These are phyloP conservation scores for Xylaria cubensis DNA, from an alignment of 495 filamentous ascomycete species.

Conservation along the genomic window DNA sequence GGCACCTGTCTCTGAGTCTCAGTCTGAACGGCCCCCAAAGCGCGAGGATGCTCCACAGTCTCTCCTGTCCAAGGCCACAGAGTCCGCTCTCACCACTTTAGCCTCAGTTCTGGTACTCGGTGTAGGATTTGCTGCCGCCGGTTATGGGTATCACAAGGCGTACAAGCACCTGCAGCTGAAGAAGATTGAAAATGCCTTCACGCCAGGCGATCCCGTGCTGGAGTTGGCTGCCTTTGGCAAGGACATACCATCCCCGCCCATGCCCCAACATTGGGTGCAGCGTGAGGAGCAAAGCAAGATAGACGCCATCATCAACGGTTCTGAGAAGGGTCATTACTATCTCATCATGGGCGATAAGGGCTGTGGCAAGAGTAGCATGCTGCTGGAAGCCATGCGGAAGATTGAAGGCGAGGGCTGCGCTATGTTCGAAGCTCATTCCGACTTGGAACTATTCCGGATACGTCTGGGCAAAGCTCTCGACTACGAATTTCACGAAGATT, in stretches of 20 bases:
- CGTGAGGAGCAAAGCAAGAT: constrained; percentile 81
- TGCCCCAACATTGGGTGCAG: constrained; percentile 75
- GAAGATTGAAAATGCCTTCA: constrained; percentile 95
- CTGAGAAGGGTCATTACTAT: constrained; percentile 79
- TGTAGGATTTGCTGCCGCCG: constrained; percentile 70
- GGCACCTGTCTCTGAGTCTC: constrained; percentile 5
- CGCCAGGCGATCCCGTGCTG: constrained; percentile 88
- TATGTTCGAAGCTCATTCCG: constrained; percentile 95
- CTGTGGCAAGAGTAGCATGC: constrained; percentile 94
- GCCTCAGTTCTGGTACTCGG: constrained; percentile 86
- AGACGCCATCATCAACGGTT: constrained; percentile 77
- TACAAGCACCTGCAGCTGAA: constrained; percentile 88
- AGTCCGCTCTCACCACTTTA: constrained; percentile 83
- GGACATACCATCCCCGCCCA: constrained; percentile 54
- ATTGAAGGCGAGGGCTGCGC: constrained; percentile 83
- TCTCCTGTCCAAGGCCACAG: constrained; percentile 75
- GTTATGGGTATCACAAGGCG: constrained; percentile 83
- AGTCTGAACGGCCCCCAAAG: constrained; percentile 9
- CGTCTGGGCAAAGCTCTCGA: constrained; percentile 91
- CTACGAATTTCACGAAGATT: constrained; percentile 89
- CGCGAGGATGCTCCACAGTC: constrained; percentile 43
- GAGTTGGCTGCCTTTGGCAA: constrained; percentile 80
- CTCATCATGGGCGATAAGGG: constrained; percentile 96
- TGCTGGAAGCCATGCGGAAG: constrained; percentile 91
- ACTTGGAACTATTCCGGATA: constrained; percentile 93